Evolutionary conservation across 2,329 filamentous ascomycete species (phyloP), one percentile per base, ranked within the genome.

Genomic region (Claviceps capensis): DNA sequence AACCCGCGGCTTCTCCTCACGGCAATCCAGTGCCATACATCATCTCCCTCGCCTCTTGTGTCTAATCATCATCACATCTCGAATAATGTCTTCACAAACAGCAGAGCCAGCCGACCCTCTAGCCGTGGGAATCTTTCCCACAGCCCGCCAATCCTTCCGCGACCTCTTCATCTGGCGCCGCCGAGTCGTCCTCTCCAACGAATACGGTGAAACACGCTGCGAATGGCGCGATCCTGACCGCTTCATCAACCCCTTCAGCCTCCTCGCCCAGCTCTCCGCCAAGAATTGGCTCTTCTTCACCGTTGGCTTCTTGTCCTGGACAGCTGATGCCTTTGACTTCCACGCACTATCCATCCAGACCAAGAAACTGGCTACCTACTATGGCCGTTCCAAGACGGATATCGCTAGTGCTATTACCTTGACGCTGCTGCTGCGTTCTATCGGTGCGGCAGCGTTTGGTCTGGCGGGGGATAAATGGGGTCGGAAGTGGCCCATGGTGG

Each of bases 281-380:
- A 78, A 74, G 54, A 81, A 85, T 62, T 91, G 86, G 86, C 62
- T 86, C 16, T 89, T 86, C 70, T 82, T 91, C 69, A 57, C 85
- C 42, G 83, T 88, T 11, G 86, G 85, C 3, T 81, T 90, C 62
- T 67, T 76, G 37, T 82, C 85, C 16, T 91, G 87, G 87, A 85
- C 80, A 1, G 86, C 85, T 52, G 87, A 91, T 64, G 86, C 86
- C 3, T 91, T 90, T 64, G 86, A 89, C 66, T 91, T 90, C 63
- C 85, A 89, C 67, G 84, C 86, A 26, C 74, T 91, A 8, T 86
- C 82, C 4, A 86, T 91, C 57, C 86, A 89, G 65, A 86, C 85
- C 3, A 76, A 77, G 58, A 88, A 88, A 68, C 71, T 90, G 23
- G 76, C 74, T 47, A 59, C 69, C 42, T 73, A 75, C 62, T 78